These are phyloP conservation scores for Fusarium brevicatenulatum DNA, from an alignment of 2,329 filamentous ascomycete species.

Conservation along the genomic window DNA sequence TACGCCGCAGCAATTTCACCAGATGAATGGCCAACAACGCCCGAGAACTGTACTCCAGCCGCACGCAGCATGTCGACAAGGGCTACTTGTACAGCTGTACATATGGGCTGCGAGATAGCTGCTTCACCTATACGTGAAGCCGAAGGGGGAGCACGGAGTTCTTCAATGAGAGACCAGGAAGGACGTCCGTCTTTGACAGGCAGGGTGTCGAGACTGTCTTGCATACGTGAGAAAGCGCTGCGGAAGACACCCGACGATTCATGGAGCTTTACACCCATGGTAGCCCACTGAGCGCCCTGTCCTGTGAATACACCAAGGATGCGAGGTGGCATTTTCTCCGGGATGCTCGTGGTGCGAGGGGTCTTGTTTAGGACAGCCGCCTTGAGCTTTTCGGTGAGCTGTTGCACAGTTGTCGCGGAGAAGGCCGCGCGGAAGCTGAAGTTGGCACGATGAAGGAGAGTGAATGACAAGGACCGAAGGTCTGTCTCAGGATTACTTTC, in stretches of 20 bases:
- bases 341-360: neutral
- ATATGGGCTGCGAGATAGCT: neutral
- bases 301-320: neutral
- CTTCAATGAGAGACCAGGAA: neutral
- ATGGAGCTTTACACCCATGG: neutral
- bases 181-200: neutral
- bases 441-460: neutral
- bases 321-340: neutral
- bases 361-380: slow-evolving; percentile 13
- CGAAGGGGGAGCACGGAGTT: neutral
- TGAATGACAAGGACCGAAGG: neutral
- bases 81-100: neutral
- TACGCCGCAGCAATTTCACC: neutral
- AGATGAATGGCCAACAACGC: neutral
- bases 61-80: neutral
- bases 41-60: neutral
- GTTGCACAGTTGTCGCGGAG: neutral
- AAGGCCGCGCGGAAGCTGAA: neutral
- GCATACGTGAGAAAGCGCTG: neutral
- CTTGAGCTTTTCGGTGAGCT: neutral
- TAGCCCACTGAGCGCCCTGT: neutral
- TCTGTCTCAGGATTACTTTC: neutral
- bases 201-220: neutral
- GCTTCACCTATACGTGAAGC: neutral
- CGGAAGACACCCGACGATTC: neutral